Evolutionary conservation across 148 eudicot genomes (phyloP), one percentile per base, ranked within the genome.

Genomic region (Selenicereus undatus): DNA sequence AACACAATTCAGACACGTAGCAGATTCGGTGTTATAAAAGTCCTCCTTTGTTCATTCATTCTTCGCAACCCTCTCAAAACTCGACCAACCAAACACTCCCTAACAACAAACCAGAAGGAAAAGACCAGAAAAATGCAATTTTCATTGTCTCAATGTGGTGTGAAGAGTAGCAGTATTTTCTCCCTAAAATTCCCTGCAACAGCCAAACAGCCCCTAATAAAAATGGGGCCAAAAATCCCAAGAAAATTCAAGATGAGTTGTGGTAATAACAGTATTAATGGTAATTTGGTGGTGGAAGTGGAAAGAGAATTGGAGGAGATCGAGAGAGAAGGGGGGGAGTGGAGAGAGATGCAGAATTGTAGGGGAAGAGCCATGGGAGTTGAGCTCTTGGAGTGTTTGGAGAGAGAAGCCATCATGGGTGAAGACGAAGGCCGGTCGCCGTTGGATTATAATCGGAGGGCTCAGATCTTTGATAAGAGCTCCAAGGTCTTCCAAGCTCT

Each of bases 381-480:
- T 39, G 94, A 93, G 80, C 71, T 90, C 43, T 64, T 93, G 81
- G 96, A 92, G 89, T 91, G 93, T 77, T 89, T 93, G 81, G 97
- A 93, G 82, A 89, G 73, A 72, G 97, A 92, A 84, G 94, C 98
- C 20, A 93, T 92, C 51, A 90, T 92, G 96, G 94, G 96, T 5
- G 92, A 88, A 29, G 93, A 92, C 76, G 83, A 88, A 70, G 96
- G 98, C 0, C 88, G 80, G 45, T 85, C 90, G 12, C 88, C 98
- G 2, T 75, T 5, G 60, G 94, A 94, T 84, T 94, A 94, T 80
- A 87, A 91, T 74, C 77, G 93, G 14, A 89, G 96, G 83, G 94
- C 98, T 20, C 84, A 60, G 13, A 92, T 94, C 27, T 94, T 94
- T 75, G 87, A 90, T 39, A 84, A 87, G 88, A 93, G 93, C 69